Conservation (phyloP, 208 protist species). For the Angomonas deanei region DNA sequence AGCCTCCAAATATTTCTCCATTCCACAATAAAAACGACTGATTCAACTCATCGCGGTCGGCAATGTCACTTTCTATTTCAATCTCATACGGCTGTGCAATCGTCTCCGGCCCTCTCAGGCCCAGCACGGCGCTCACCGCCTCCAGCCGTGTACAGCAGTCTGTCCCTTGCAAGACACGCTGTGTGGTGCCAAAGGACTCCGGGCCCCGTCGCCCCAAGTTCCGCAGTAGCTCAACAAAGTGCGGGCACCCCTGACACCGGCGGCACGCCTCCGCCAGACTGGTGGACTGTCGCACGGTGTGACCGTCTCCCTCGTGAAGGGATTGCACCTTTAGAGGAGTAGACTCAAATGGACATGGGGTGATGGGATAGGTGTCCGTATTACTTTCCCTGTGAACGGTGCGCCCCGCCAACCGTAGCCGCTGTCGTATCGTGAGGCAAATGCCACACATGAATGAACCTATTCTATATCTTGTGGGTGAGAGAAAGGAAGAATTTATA, state of each 20-base stretch:
- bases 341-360: background rate
- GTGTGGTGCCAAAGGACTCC: conserved; percentile 35
- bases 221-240: conserved; percentile 26
- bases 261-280: background rate
- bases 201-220: conserved; percentile 50
- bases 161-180: conserved; percentile 19
- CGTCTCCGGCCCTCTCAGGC: conserved; percentile 41
- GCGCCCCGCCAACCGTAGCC: conserved; percentile 6
- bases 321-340: background rate
- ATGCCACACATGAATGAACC: conserved; percentile 24
- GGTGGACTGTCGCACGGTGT: background rate
- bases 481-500: conserved; percentile 1
- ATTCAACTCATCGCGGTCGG: conserved; percentile 20
- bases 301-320: background rate
- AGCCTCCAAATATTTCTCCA: conserved; percentile 80
- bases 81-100: conserved; percentile 72
- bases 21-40: conserved; percentile 77
- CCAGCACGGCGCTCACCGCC: conserved; percentile 31
- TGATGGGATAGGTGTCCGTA: background rate
- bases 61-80: conserved; percentile 28
- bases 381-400: background rate
- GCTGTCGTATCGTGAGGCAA: conserved; percentile 24
- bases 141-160: background rate
- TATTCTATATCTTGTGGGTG: conserved; percentile 9
- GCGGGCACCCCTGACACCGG: background rate